Percentiles rank a stretch among this genome's conserved stretches.
phyloP scores from a whole-genome alignment of 2,329 filamentous ascomycete species.

The Aciculosporium take region DNA sequence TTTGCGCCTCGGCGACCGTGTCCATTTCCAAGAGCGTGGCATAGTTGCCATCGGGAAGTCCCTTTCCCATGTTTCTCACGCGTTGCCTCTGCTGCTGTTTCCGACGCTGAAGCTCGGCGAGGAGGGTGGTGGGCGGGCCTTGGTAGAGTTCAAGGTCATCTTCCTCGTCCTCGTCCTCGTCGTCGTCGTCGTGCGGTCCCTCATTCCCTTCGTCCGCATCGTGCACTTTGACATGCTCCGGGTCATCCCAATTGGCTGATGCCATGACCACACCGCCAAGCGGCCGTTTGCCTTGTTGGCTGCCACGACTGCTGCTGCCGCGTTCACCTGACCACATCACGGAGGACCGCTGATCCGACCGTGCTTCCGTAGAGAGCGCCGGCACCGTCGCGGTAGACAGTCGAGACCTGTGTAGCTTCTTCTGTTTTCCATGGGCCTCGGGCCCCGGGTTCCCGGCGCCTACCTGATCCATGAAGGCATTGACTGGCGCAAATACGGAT shows the following conservation, averaged over 20 bases:
- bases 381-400: conserved; percentile 15
- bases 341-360: conserved; percentile 33
- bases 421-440: conserved; percentile 56
- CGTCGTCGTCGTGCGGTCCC: conserved; percentile 11
- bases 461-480: conserved; percentile 79
- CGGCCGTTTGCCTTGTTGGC: conserved; percentile 15
- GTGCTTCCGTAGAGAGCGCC: conserved; percentile 11
- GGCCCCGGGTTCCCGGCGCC: conserved; percentile 62
- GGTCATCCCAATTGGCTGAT: conserved; percentile 4
- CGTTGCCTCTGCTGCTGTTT: conserved; percentile 79
- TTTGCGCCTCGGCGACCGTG: conserved; percentile 74
- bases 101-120: conserved; percentile 81
- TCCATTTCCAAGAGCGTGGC: conserved; percentile 84
- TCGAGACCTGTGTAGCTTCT: conserved; percentile 29
- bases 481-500: conserved; percentile 74
- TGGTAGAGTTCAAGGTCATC: conserved; percentile 42
- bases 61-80: conserved; percentile 46
- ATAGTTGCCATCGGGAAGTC: conserved; percentile 64
- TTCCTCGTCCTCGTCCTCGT: conserved; percentile 28
- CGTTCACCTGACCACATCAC: conserved; percentile 33
- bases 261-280: conserved; percentile 13
- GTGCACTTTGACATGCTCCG: conserved; percentile 15
- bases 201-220: conserved; percentile 8
- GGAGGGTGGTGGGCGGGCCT: conserved; percentile 72
- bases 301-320: conserved; percentile 16